phyloP scores from a whole-genome alignment of 2,329 filamentous ascomycete species.

The Cladosporium halotolerans region DNA sequence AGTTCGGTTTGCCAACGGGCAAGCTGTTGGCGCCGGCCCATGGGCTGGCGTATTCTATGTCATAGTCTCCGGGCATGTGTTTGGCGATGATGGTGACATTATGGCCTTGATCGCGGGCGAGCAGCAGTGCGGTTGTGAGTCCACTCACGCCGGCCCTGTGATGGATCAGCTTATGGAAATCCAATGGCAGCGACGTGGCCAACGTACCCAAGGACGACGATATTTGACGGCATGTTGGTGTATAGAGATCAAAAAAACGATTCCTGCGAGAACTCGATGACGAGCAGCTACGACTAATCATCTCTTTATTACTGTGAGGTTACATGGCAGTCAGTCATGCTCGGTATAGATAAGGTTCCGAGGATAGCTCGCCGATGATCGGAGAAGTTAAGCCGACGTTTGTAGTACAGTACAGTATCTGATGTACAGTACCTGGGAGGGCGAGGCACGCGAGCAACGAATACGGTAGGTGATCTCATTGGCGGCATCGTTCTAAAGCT shows the following conservation, averaged over 20 bases:
- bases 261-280: too few relatives aligned
- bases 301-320: too few relatives aligned
- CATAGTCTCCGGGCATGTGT: conserved; percentile 90
- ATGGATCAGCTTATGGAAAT: conserved; percentile 2
- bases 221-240: conserved; percentile 21
- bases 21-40: conserved; percentile 81
- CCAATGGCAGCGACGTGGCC: conserved; percentile 1
- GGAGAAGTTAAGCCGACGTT: too few relatives aligned
- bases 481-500: too few relatives aligned
- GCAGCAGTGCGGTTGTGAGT: conserved; percentile 57
- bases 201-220: conserved; percentile 46
- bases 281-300: too few relatives aligned
- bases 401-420: too few relatives aligned
- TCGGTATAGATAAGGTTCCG: too few relatives aligned
- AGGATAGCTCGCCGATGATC: too few relatives aligned
- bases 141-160: conserved; percentile 59
- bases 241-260: not conserved
- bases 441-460: too few relatives aligned
- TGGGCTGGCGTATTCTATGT: conserved; percentile 82
- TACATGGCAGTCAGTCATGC: too few relatives aligned
- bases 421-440: too few relatives aligned
- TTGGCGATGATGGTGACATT: conserved; percentile 70
- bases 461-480: too few relatives aligned
- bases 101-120: conserved; percentile 51
- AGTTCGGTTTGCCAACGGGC: conserved; percentile 41